These are phyloP conservation scores for Rhizopogon parksii DNA, from an alignment of 1,284 basidiomycete genomes.

Conservation along the genomic window DNA sequence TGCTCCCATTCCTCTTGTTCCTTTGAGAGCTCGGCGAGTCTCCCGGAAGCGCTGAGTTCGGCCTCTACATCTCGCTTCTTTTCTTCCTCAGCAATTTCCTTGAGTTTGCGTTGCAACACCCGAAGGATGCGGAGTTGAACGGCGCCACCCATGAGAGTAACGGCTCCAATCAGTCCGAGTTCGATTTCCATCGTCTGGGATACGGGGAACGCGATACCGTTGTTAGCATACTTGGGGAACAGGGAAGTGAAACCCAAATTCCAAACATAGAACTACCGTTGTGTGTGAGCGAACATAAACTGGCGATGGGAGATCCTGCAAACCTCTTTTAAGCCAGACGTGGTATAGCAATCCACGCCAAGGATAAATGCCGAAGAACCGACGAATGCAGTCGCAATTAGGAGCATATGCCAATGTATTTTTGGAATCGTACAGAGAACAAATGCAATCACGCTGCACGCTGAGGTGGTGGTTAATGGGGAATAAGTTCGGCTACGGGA, in stretches of 20 bases:
- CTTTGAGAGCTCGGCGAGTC: conserved; percentile 58
- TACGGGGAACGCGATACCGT: conserved; percentile 73
- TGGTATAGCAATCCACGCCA: conserved; percentile 90
- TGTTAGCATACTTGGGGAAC: conserved; percentile 68
- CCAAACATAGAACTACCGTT: conserved; percentile 81
- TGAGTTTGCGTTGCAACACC: conserved; percentile 70
- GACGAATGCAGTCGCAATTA: conserved; percentile 80
- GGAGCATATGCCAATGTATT: conserved; percentile 74
- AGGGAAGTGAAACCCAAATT: conserved; percentile 80
- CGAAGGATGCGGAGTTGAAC: conserved; percentile 85
- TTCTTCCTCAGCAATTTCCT: conserved; percentile 74
- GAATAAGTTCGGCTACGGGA: conserved; percentile 11
- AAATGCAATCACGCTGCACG: conserved; percentile 52
- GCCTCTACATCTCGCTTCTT: conserved; percentile 68
- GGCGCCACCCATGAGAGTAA: conserved; percentile 80
- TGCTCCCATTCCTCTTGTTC: conserved; percentile 86
- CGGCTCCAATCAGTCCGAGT: conserved; percentile 77
- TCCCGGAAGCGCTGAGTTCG: conserved; percentile 67
- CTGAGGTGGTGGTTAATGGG: conserved; percentile 28
- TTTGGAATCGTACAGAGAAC: conserved; percentile 59
- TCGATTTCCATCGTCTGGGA: conserved; percentile 91
- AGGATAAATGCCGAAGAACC: conserved; percentile 91
- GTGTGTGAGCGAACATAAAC: conserved; percentile 9
- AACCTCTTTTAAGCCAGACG: conserved; percentile 87
- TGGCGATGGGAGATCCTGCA: conserved; percentile 9